Conservation (phyloP, 441 rosid species). For the Mallotus japonicus region DNA sequence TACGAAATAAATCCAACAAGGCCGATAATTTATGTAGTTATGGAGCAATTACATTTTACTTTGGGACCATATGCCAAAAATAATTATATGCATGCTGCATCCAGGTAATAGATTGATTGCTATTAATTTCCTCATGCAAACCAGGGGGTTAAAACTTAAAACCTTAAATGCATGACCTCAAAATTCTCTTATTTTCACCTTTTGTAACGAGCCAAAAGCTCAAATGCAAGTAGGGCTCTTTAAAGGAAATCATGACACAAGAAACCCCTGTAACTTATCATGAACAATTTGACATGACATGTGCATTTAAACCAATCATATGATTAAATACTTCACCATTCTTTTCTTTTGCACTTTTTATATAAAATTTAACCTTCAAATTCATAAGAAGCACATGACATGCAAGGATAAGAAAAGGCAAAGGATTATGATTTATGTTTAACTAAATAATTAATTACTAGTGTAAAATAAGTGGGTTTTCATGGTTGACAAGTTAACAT, state of each 20-base stretch:
- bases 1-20: neutral
- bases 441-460: neutral
- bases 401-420: neutral
- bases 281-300: neutral
- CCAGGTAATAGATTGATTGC: neutral
- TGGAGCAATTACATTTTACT: neutral
- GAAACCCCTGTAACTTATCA: neutral
- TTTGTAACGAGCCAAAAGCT: neutral
- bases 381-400: slow-evolving; percentile 1
- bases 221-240: neutral
- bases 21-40: neutral
- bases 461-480: neutral
- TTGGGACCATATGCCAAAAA: neutral
- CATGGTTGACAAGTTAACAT: neutral
- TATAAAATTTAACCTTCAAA: neutral
- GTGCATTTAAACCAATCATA: neutral
- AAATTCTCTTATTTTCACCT: neutral
- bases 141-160: neutral
- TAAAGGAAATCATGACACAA: neutral
- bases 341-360: neutral
- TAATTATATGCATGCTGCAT: neutral
- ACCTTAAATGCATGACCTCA: neutral
- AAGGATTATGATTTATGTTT: neutral
- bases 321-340: neutral
- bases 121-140: slow-evolving; percentile 2